These are phyloP conservation scores for Populus hybrid DNA, from an alignment of 441 rosid species.

Conservation along the genomic window DNA sequence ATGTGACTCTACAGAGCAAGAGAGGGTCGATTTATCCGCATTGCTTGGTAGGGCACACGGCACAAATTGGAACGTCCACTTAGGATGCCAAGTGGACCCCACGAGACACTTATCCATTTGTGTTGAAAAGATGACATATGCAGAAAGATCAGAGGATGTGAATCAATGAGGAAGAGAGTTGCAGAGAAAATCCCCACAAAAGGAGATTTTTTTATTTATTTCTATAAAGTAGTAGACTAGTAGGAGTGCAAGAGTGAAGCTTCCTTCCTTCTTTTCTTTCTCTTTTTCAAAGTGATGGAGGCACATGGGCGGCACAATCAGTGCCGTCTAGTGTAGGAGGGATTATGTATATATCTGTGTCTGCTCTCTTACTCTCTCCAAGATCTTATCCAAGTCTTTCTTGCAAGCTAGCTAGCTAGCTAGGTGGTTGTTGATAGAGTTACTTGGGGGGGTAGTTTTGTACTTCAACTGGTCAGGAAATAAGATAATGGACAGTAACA, in stretches of 20 bases:
- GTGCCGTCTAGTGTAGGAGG: slow-evolving; percentile 18
- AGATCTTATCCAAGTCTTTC: neutral
- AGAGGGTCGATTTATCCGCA: slow-evolving; percentile 27
- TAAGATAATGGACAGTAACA: slow-evolving; percentile 55
- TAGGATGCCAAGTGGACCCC: slow-evolving; percentile 46
- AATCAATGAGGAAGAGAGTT: slow-evolving; percentile 12
- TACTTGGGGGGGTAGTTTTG: neutral
- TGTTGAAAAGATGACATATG: neutral
- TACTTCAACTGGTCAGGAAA: slow-evolving; percentile 2
- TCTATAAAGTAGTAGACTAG: neutral
- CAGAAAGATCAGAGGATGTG: slow-evolving; percentile 9
- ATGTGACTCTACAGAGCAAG: slow-evolving; percentile 18
- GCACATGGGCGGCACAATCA: slow-evolving; percentile 42
- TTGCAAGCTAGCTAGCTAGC: slow-evolving; percentile 23
- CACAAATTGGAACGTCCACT: slow-evolving; percentile 15
- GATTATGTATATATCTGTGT: slow-evolving; percentile 3
- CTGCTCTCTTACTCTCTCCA: neutral
- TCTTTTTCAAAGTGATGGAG: slow-evolving; percentile 11
- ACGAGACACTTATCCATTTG: slow-evolving; percentile 43
- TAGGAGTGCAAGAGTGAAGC: neutral
- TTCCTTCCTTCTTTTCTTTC: neutral
- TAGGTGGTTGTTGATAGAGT: slow-evolving; percentile 4
- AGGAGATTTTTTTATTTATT: neutral
- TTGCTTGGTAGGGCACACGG: slow-evolving; percentile 11
- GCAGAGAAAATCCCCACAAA: slow-evolving; percentile 17